Percentiles rank a stretch among this genome's conserved stretches.
phyloP scores from a whole-genome alignment of 768 basidiomycete genomes.

The Lactarius deliciosus region DNA sequence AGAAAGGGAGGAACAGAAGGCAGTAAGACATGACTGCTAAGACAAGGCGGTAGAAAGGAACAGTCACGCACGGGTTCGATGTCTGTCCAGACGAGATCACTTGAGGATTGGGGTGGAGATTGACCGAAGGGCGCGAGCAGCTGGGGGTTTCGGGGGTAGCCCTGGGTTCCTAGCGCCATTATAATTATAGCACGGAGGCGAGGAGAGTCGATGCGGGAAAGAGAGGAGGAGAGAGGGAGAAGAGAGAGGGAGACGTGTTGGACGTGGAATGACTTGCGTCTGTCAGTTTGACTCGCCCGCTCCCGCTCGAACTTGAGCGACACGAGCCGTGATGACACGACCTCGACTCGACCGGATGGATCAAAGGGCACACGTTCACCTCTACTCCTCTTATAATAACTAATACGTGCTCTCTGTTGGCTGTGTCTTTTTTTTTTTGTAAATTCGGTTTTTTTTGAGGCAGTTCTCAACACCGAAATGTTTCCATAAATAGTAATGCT shows the following conservation, averaged over 20 bases:
- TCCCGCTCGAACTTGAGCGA: neutral
- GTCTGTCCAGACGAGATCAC: slow-evolving; percentile 20
- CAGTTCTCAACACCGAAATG: neutral
- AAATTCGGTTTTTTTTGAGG: neutral
- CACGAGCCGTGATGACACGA: neutral
- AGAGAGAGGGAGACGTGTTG: slow-evolving; percentile 2
- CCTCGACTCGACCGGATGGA: too few species aligned
- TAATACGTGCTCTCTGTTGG: neutral
- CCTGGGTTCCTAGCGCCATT: slow-evolving; percentile 27
- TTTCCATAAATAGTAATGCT: neutral
- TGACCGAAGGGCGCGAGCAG: slow-evolving; percentile 9
- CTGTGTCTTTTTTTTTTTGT: neutral
- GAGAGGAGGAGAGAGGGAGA: too few species aligned
- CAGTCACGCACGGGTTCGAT: slow-evolving; percentile 26
- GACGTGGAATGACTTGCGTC: slow-evolving; percentile 1
- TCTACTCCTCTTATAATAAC: neutral
- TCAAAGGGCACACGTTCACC: neutral
- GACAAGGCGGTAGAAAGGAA: neutral
- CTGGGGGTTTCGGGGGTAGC: slow-evolving; percentile 20
- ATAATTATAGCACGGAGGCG: neutral
- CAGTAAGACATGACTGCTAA: neutral
- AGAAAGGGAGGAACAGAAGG: neutral
- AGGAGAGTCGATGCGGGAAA: neutral
- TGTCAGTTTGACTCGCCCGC: slow-evolving; percentile 3
- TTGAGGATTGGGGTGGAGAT: slow-evolving; percentile 18